A percentile compares a stretch with the other conserved stretches of the same genome.
phyloP scores from a whole-genome alignment of 768 basidiomycete genomes.

The Amanita polypyramis region DNA sequence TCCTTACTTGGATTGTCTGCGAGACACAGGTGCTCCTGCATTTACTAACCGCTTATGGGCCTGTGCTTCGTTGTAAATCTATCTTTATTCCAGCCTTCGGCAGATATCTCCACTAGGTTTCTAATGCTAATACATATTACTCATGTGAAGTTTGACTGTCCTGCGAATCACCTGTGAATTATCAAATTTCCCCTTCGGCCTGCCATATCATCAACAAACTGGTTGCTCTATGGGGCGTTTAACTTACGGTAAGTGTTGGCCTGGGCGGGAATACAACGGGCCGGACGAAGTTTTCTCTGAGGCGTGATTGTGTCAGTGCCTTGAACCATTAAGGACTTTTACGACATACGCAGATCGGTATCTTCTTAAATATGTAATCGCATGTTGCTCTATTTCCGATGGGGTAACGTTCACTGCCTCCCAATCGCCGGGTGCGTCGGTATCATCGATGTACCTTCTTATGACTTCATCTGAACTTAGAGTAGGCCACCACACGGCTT shows the following conservation, averaged over 20 bases:
- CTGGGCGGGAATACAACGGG: constrained; percentile 55
- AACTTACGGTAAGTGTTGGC: constrained; percentile 21
- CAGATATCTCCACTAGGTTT: constrained; percentile 1
- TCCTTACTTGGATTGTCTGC: background rate
- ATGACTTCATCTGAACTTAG: constrained; percentile 86
- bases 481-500: constrained; percentile 85
- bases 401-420: constrained; percentile 71
- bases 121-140: background rate
- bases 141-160: background rate
- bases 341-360: constrained; percentile 78
- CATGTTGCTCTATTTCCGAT: constrained; percentile 74
- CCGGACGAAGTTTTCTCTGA: constrained; percentile 56
- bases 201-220: constrained; percentile 7
- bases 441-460: constrained; percentile 80
- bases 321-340: constrained; percentile 2
- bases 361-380: constrained; percentile 82
- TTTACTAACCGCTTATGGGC: background rate
- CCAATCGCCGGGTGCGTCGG: constrained; percentile 70
- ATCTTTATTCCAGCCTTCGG: constrained; percentile 1
- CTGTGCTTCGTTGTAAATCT: background rate
- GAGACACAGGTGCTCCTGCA: background rate
- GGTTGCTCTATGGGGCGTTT: constrained; percentile 8
- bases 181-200: constrained; percentile 19
- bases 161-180: background rate
- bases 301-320: constrained; percentile 10